Base-by-base conservation (phyloP, 2,329 filamentous ascomycete species). In the Samsoniella hepiali region DNA sequence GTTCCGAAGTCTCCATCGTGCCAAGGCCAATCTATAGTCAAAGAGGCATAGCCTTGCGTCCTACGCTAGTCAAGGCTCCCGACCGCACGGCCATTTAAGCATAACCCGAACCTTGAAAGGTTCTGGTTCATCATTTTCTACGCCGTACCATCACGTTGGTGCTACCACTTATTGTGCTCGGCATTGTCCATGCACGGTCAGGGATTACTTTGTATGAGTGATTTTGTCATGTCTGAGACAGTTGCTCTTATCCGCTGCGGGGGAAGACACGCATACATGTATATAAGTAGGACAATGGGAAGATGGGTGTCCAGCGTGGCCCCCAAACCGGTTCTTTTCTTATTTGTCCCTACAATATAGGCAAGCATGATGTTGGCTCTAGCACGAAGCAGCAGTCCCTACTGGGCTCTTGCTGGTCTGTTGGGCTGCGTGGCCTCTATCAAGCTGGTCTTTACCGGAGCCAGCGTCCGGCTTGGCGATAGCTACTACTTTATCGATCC, bases 401-500 rank as follows among this genome's bases (percentile, higher is more conserved):
- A 22, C 42, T 53, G 29, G 47, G 29, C 58, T 29, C 15, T 61
- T 7, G 17, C 34, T 36, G 50, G 49, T 8, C 38, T 53, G 8
- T 15, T 53, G 47, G 7, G 47, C 17, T 5, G 27, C 36, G 27
- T 57, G 15, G 55, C 29, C 3, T 40, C 47, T 11, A 49, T 55
- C 47, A 55, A 17, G 11, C 22, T 62, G 5, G 31, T 36, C 11
- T 64, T 61, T 22, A 53, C 34, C 15, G 63, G 58, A 4, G 44
- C 63, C 7, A 64, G 56, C n/a, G 57, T 64, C 7, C 36, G 62
- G 40, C 34, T 64, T 5, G 34, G 44, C 31, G 63, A 36, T 6
- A 15, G 11, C 22, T 49, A 61, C 29, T 64, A 58, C 51, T 64
- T 64, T 34, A 53, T 64, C 36, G 58, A 64, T 13, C 57, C 63